Conservation (phyloP, 495 filamentous ascomycete species). For the Trichoderma virens region DNA sequence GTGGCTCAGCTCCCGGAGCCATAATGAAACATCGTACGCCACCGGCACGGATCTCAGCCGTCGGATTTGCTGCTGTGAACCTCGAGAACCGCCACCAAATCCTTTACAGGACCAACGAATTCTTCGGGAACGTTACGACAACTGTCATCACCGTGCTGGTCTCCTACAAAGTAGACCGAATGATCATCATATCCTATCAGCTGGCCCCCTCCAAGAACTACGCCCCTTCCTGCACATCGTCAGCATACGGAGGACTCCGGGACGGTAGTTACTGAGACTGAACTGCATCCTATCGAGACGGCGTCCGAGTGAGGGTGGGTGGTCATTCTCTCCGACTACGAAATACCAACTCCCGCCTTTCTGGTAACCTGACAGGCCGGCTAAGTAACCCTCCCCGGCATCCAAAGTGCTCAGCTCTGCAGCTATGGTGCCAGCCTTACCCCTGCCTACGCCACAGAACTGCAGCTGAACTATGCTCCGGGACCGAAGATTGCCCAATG, state of each 20-base stretch:
- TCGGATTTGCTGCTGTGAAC: not conserved
- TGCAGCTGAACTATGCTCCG: conserved; percentile 42
- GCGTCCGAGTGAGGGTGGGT: conserved; percentile 30
- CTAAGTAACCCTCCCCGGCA: conserved; percentile 31
- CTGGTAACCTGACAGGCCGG: conserved; percentile 26
- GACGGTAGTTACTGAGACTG: not conserved
- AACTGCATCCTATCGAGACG: conserved; percentile 17
- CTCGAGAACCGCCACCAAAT: not conserved
- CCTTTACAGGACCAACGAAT: not conserved
- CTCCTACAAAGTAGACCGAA: not conserved
- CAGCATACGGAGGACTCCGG: not conserved
- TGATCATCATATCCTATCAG: not conserved
- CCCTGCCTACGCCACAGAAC: conserved; percentile 39
- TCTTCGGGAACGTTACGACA: not conserved
- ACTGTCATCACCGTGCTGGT: not conserved
- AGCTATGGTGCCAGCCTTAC: conserved; percentile 45
- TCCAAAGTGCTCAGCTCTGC: conserved; percentile 27
- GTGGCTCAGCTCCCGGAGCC: not conserved
- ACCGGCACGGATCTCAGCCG: not conserved
- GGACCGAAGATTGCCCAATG: conserved; percentile 39
- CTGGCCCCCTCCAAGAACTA: not conserved
- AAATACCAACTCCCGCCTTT: conserved; percentile 29
- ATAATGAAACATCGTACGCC: not conserved
- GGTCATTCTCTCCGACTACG: conserved; percentile 35
- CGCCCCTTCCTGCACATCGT: not conserved